A percentile compares a stretch with the other conserved stretches of the same genome.
These are phyloP conservation scores for Niveomyces coronatus DNA, from an alignment of 2,329 filamentous ascomycete species.

Conservation along the genomic window DNA sequence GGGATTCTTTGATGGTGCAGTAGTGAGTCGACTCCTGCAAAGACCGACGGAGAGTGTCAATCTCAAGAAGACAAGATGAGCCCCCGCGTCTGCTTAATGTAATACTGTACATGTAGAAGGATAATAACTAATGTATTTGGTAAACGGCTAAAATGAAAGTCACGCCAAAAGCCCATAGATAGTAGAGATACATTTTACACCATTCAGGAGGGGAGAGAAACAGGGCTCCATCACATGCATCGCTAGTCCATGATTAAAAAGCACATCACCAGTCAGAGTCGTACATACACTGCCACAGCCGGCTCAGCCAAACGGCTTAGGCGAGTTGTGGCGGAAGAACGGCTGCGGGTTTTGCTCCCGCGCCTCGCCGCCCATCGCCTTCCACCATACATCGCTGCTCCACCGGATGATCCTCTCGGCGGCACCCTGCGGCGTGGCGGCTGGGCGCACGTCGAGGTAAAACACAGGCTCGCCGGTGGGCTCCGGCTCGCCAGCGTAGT, in stretches of 20 bases:
- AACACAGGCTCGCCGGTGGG: slow-evolving; percentile 87
- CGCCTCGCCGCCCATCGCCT: slow-evolving; percentile 63
- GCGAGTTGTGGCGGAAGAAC: slow-evolving; percentile 19
- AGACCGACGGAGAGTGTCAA: too few relatives aligned
- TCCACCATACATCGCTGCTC: slow-evolving; percentile 92
- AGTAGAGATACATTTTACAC: slow-evolving; percentile 2
- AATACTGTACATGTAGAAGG: too few relatives aligned
- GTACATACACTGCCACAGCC: neutral
- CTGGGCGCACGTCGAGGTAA: slow-evolving; percentile 87
- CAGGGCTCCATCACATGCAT: slow-evolving; percentile 5
- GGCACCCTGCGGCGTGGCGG: slow-evolving; percentile 68
- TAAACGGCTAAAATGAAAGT: too few relatives aligned
- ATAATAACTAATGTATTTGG: too few relatives aligned
- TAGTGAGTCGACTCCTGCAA: too few relatives aligned
- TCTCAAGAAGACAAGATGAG: too few relatives aligned
- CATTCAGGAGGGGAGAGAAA: slow-evolving; percentile 8
- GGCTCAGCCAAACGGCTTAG: slow-evolving; percentile 10
- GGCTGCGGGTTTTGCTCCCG: slow-evolving; percentile 34
- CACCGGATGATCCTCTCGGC: slow-evolving; percentile 77
- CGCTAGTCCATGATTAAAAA: slow-evolving; percentile 7
- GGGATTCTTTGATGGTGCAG: too few relatives aligned
- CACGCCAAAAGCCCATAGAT: too few relatives aligned
- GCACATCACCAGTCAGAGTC: neutral
- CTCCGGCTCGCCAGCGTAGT: slow-evolving; percentile 77
- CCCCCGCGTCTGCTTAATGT: too few relatives aligned